Evolutionary conservation across 306 rosid genomes (phyloP).

Genomic region (Vicia faba): DNA sequence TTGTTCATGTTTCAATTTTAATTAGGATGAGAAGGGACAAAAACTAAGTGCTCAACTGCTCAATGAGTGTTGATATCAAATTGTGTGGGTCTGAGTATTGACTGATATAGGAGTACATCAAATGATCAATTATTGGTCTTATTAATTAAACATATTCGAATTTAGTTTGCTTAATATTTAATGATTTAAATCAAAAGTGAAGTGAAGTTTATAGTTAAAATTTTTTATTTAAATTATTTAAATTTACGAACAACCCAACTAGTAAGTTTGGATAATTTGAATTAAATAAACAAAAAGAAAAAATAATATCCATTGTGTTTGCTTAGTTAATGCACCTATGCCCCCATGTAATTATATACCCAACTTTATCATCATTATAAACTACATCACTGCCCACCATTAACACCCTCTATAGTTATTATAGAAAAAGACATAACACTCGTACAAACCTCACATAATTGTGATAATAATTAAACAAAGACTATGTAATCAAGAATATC

Average conservation of each 20-base stretch:
- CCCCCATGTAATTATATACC: slow-evolving; percentile 21
- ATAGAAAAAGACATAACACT: background rate
- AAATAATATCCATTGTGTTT: background rate
- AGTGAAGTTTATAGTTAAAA: background rate
- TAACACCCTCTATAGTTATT: background rate
- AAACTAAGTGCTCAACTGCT: background rate
- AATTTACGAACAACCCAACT: background rate
- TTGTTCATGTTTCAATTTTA: background rate
- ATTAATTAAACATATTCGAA: background rate
- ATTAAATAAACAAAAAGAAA: background rate
- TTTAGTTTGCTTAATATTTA: background rate
- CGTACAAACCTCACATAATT: background rate
- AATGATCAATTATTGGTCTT: background rate
- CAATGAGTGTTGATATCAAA: background rate
- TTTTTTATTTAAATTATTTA: background rate
- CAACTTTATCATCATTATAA: slow-evolving; percentile 20
- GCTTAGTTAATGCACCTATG: background rate
- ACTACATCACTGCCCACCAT: background rate
- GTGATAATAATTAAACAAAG: background rate
- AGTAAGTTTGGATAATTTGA: background rate
- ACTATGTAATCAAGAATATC: background rate
- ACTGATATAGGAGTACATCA: background rate
- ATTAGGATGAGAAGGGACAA: slow-evolving; percentile 7
- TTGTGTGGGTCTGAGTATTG: background rate
- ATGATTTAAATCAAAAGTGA: background rate